phyloP scores from a whole-genome alignment of 345 rosid species.

The Euclidium syriacum region DNA sequence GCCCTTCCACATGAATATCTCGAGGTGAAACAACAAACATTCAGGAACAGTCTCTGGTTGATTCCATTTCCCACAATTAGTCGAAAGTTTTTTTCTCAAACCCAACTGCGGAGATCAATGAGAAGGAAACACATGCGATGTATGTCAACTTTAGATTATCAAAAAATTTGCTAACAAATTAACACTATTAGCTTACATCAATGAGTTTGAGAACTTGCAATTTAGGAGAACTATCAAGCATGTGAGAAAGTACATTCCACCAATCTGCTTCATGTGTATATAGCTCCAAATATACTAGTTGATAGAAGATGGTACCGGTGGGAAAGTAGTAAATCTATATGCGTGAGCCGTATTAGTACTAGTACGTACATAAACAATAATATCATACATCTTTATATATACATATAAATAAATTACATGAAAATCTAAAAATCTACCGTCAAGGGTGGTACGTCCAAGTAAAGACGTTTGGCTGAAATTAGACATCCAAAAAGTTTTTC shows the following conservation, averaged over 20 bases:
- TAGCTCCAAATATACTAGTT: not conserved
- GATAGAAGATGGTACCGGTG: not conserved
- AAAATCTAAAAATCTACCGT: not conserved
- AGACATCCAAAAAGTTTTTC: not conserved
- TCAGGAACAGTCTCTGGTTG: not conserved
- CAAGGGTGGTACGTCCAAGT: not conserved
- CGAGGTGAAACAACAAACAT: not conserved
- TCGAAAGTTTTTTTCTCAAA: not conserved
- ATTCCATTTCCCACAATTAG: not conserved
- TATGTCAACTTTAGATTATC: too few relatives aligned
- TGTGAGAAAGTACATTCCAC: not conserved
- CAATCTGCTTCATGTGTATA: not conserved
- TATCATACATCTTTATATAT: too few relatives aligned
- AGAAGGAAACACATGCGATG: too few relatives aligned
- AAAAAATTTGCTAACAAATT: too few relatives aligned
- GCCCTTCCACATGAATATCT: not conserved
- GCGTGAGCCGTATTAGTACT: not conserved
- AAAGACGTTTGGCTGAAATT: not conserved
- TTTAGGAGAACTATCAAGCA: not conserved
- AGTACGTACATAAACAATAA: not conserved
- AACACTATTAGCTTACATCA: too few relatives aligned
- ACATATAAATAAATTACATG: too few relatives aligned
- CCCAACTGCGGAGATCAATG: not conserved
- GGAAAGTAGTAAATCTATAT: not conserved
- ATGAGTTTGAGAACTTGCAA: too few relatives aligned